Evolutionary conservation across 2,329 filamentous ascomycete genomes (phyloP), one percentile per base, ranked within the genome.

Genomic region (Fusarium austroafricanum): DNA sequence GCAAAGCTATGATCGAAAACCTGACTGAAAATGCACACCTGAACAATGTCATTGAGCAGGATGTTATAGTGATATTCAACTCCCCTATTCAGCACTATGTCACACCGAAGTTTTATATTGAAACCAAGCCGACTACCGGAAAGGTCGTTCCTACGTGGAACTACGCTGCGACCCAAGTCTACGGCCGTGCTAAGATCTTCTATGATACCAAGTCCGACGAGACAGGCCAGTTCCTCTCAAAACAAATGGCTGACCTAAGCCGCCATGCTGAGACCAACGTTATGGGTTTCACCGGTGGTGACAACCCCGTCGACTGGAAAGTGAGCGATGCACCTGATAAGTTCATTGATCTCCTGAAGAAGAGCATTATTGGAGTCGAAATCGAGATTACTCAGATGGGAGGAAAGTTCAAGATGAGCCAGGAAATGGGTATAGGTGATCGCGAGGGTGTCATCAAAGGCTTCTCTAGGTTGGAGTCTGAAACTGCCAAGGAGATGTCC

Each of bases 141-240:
- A 92, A 92, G 68, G 89, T 91, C 0, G 89, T 90, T 7, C 89
- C 89, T 1, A 92, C 89, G 0, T 92, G 89, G 90, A 89, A 92
- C 75, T 92, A 92, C 70, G 81, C 87, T 0, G 88, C 89, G 0
- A 89, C 84, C 0, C 87, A 92, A 75, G 87, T 81, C 0, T 91
- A 91, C 68, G 89, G 89, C 2, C 82, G 76, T 3, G 85, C 86
- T 2, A 84, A 64, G 0, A 76, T 91, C 6, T 86, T 83, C 65
- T 83, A 78, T 57, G 84, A 90, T 56, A 71, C 83, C 8, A 80
- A 81, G 44, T 74, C 81, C 0, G 70, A 77, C 0, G 80, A 83
- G 21, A 86, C 86, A 0, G 71, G 74, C 0, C 61, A 65, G 0
- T 83, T 86, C 55, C 75, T 92, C 11, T 62, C 76, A 1, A 78